These are phyloP conservation scores for Sistotremastrum niveocremeum DNA, from an alignment of 768 basidiomycete genomes.

Conservation along the genomic window DNA sequence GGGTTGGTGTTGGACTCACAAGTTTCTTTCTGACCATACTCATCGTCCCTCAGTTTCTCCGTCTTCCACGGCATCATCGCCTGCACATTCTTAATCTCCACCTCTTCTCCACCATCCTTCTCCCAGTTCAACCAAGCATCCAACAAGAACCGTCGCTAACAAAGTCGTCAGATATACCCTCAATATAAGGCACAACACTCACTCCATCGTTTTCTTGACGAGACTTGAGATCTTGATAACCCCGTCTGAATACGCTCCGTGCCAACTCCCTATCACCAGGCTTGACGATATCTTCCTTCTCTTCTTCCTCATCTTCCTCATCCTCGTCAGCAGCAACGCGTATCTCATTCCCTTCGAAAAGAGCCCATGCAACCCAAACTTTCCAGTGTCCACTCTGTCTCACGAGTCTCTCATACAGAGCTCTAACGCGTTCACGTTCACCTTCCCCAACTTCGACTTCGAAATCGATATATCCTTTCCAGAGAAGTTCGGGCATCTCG, in stretches of 20 bases:
- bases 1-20: neutral
- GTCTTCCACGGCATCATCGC: slow-evolving; percentile 62
- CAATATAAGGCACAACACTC: neutral
- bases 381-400: slow-evolving; percentile 85
- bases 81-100: slow-evolving; percentile 71
- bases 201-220: too few species aligned
- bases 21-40: slow-evolving; percentile 61
- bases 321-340: slow-evolving; percentile 62
- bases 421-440: slow-evolving; percentile 73
- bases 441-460: slow-evolving; percentile 71
- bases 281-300: slow-evolving; percentile 42
- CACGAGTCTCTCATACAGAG: slow-evolving; percentile 79
- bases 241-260: slow-evolving; percentile 71
- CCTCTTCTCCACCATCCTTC: slow-evolving; percentile 56
- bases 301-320: slow-evolving; percentile 38
- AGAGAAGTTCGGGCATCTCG: slow-evolving; percentile 89
- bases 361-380: slow-evolving; percentile 92
- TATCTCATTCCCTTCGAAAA: slow-evolving; percentile 77
- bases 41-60: too few species aligned
- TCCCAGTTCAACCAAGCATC: slow-evolving; percentile 96
- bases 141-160: slow-evolving; percentile 29
- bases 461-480: slow-evolving; percentile 96
- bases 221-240: slow-evolving; percentile 71
- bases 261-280: slow-evolving; percentile 56
- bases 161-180: neutral